Evolutionary conservation across 2,329 filamentous ascomycete genomes (phyloP), one percentile per base, ranked within the genome.

Genomic region (Westerdykella ornata): DNA sequence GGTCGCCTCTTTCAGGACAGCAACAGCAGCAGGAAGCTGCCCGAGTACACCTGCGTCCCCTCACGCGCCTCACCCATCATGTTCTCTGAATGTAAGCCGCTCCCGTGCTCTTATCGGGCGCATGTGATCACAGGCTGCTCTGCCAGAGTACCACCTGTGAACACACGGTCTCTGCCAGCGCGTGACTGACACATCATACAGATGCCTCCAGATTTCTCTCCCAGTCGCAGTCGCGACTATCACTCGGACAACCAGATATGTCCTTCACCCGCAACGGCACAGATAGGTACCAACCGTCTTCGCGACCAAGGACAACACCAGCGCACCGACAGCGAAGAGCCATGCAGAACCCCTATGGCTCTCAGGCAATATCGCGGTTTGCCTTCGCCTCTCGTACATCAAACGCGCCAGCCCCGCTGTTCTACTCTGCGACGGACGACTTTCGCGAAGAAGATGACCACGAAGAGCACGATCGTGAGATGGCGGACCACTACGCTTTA

Each of bases 141-240:
- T 26, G 22, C 22, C 22, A 26, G 22, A 26, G 22, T 26, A 26
- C 8, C 22, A 11, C 22, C 22, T 4, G 22, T 26, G 22, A 26
- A 26, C 30, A 33, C 30, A 33, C 8, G 16, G 30, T 33, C 50
- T 47, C 43, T 57, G 56, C 60, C 62, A 59, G 64, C 66, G 67
- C 64, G 67, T 71, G 68, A 70, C 64, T 68, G 51, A 71, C 66
- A 54, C 51, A 52, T 48, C 48, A 48, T 49, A 40, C 60, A 96
- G 92, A 97, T 82, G 92, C 92, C 59, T 97, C 90, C 53, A 84
- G 84, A 56, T 98, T 98, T 67, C 81, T 98, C 57, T 87, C 89
- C 47, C 92, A 97, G 78, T 96, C 89, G 53, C 89, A 95, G 73
- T 94, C 89, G 47, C 84, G 88, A 49, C 74, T 97, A 58, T 87